Evolutionary conservation across 257 asterid genomes (phyloP).

Genomic region (Solanum sejunctum): DNA sequence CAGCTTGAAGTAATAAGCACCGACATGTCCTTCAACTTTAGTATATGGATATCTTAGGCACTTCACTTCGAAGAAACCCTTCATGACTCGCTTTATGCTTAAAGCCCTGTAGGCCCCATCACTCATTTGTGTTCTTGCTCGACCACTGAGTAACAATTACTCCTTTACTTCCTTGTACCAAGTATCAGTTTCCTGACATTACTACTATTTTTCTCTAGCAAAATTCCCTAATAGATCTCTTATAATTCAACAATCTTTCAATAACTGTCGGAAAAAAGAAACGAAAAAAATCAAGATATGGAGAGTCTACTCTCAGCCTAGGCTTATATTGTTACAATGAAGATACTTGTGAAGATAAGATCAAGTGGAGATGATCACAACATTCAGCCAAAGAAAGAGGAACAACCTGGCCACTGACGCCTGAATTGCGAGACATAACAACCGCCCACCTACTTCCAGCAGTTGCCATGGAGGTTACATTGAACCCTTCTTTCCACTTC

Average conservation of each 20-base stretch:
- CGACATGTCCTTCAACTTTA: background rate
- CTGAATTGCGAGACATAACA: constrained; percentile 38
- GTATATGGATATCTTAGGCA: background rate
- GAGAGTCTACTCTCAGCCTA: background rate
- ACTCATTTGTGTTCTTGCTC: background rate
- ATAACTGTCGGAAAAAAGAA: background rate
- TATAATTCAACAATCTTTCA: background rate
- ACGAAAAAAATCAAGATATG: background rate
- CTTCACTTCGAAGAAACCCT: background rate
- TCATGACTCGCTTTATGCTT: background rate
- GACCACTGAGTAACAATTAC: background rate
- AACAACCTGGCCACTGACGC: constrained; percentile 28
- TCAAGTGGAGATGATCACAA: background rate
- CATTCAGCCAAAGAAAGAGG: background rate
- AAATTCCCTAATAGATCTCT: background rate
- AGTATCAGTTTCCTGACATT: background rate
- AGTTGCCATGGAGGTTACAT: constrained; percentile 43
- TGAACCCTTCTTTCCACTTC: constrained; percentile 42
- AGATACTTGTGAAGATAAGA: background rate
- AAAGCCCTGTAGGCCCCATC: background rate
- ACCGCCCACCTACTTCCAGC: constrained; percentile 39
- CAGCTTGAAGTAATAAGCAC: background rate
- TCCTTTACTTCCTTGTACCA: background rate
- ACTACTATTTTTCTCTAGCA: background rate
- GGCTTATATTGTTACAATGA: background rate